Evolutionary conservation across 768 basidiomycete species (phyloP), one percentile per base, ranked within the genome.

Genomic region (Gloeopeniophorella convolvens): DNA sequence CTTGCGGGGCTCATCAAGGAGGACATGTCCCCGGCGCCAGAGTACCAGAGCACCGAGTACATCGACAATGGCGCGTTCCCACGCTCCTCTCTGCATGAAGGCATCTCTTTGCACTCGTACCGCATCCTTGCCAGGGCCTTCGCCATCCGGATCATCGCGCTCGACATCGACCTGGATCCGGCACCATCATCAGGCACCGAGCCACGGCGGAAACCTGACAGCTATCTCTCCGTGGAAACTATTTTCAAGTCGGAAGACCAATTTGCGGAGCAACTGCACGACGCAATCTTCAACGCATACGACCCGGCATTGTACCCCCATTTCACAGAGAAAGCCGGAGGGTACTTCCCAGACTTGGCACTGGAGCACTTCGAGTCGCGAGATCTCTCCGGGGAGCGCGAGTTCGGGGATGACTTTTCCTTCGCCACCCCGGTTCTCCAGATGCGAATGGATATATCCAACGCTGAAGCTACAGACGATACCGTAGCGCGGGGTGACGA

Each of bases 401-500:
- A 85, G 33, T 88, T 85, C 54, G 93, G 94, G 0, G 82, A 89
- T 44, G 73, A 77, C 45, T 97, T 90, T 60, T 67, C 80, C 5
- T 95, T 91, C 65, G 83, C 85, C 10, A 67, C 73, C 26, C 58
- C 68, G 2, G 67, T 86, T 6, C 70, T 88, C 23, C 76, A 77
- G 39, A 70, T 71, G n/a, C 76, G 86, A 15, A 68, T 89, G 39
- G 75, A 75, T 27, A 78, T 76, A 0, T 82, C 75, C 60, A 63
- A 65, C 7, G 45, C 51, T 34, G 43, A 57, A 23, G 45, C 59
- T 28, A 65, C 63, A 7, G 65, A 70, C 11, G 70, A 76, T 30
- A 72, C 74, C 57, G 64, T 68, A 0, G 71, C 73, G 5, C 68
- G 66, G 10, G 66, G 70, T 1, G 74, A 79, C 10, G 67, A 68